These are phyloP conservation scores for Plantago major DNA, from an alignment of 257 asterid genomes.

Conservation along the genomic window DNA sequence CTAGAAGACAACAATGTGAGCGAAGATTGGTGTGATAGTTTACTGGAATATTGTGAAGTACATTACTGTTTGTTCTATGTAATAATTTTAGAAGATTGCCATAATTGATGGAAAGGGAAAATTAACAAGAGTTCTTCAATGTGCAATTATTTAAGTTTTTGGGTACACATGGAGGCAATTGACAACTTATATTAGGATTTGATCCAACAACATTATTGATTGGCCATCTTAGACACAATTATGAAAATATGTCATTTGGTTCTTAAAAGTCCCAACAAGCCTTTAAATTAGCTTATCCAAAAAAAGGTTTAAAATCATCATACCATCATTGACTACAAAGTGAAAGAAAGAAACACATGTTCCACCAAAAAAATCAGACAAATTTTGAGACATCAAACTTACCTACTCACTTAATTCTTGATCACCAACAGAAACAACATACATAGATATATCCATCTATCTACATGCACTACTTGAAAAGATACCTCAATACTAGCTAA, in stretches of 20 bases:
- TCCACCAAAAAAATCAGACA: constrained; percentile 13
- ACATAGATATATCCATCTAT: constrained; percentile 10
- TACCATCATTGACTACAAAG: constrained; percentile 16
- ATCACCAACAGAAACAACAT: constrained; percentile 11
- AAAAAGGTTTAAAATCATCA: constrained; percentile 9
- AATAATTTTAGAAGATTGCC: too few relatives aligned
- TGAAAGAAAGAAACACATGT: not conserved
- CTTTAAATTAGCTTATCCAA: not conserved
- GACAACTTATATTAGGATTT: too few relatives aligned
- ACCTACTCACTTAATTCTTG: constrained; percentile 23
- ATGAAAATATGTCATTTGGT: not conserved
- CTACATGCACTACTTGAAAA: constrained; percentile 29
- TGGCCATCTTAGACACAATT: not conserved
- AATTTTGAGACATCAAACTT: constrained; percentile 19
- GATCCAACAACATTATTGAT: not conserved
- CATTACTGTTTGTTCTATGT: too few relatives aligned
- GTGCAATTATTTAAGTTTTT: too few relatives aligned
- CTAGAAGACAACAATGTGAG: too few relatives aligned
- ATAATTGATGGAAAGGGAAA: too few relatives aligned
- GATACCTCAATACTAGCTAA: constrained; percentile 25
- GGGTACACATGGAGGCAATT: too few relatives aligned
- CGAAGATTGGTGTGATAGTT: too few relatives aligned
- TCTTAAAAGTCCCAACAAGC: constrained; percentile 1
- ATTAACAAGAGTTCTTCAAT: too few relatives aligned
- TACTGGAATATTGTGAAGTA: too few relatives aligned